Percentiles rank a stretch among this genome's conserved stretches.
Conservation (phyloP, 2,329 filamentous ascomycete species). For the Parastagonospora nodorum region DNA sequence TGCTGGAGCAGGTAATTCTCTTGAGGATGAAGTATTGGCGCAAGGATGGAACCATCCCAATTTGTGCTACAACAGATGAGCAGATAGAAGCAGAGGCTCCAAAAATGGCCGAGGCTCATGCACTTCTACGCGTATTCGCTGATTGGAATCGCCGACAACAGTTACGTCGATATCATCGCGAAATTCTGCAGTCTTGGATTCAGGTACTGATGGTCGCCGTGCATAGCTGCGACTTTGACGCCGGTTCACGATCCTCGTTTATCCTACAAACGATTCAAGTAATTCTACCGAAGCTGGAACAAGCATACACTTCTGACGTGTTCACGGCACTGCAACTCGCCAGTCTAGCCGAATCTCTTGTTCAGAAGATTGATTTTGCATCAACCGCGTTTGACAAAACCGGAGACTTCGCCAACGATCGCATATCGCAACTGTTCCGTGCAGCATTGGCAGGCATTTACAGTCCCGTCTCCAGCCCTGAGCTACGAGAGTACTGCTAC, state of each 20-base stretch:
- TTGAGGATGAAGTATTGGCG: conserved; percentile 69
- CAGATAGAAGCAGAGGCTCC: conserved; percentile 41
- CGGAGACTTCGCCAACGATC: conserved; percentile 80
- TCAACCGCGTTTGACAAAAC: conserved; percentile 52
- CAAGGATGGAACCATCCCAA: conserved; percentile 44
- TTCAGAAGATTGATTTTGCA: conserved; percentile 71
- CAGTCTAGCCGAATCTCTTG: conserved; percentile 72
- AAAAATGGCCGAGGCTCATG: conserved; percentile 54
- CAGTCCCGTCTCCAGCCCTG: conserved; percentile 70
- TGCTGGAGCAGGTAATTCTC: conserved; percentile 74
- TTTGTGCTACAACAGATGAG: neutral
- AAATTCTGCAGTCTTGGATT: conserved; percentile 80
- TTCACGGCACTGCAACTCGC: conserved; percentile 77
- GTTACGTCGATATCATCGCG: conserved; percentile 61
- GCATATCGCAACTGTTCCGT: conserved; percentile 89
- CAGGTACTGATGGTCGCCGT: conserved; percentile 84
- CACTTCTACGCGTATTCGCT: conserved; percentile 63
- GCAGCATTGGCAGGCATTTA: conserved; percentile 80
- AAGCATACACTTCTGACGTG: conserved; percentile 70
- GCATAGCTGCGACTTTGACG: conserved; percentile 78
- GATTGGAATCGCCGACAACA: conserved; percentile 68
- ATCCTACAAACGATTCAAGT: conserved; percentile 86
- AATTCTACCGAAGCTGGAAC: conserved; percentile 85
- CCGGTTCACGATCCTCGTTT: conserved; percentile 73
- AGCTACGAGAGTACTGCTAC: conserved; percentile 84